Base-by-base conservation (phyloP, 768 basidiomycete species). In the Leucocoprinus leucothites region DNA sequence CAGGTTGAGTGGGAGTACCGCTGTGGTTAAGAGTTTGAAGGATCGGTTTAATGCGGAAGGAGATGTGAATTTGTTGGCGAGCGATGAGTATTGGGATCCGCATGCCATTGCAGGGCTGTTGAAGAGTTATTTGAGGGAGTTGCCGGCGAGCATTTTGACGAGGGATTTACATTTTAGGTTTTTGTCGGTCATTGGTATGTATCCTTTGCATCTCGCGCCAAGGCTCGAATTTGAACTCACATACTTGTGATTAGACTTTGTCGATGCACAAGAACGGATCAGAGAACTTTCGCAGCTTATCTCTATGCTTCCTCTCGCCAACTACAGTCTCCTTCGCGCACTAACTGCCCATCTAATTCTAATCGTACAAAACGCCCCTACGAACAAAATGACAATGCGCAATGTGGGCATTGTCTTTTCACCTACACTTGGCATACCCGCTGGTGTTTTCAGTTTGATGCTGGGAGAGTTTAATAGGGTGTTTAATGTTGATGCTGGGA, bases 391-490 rank as follows among this genome's bases (percentile, higher is more conserved):
- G 97, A 95, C 90, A 40, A 87, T 98, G 84, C 86, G 96, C 44
- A 99, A 99, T 67, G 93, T 99, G 24, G 95, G 96, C 16, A 98
- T 99, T 57, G 96, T 98, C 21, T 98, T 98, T 73, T 95, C 94
- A 60, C 97, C 97, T 1, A 98, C 97, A 0, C 77, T 99, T 11
- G 94, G 94, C 42, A 97, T 99, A 62, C 96, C 96, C n/a, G 96
- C 96, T 2, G 93, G 93, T 6, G 91, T 98, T 41, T 95, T 98
- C 71, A 94, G 91, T 65, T 73, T 97, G 59, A 92, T 98, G 86
- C 81, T 98, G 26, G 87, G 85, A 54, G 92, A 97, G 67, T 98
- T 95, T 73, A 92, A 91, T 61, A 82, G 86, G 14, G 94, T 96
- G 19, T 97, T 97, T 77, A 94, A 93, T 63, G 91, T 93, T 49